A percentile compares a stretch with the other conserved stretches of the same genome.
phyloP scores from a whole-genome alignment of 805 yeast genomes.

The Spathaspora gorwiae region DNA sequence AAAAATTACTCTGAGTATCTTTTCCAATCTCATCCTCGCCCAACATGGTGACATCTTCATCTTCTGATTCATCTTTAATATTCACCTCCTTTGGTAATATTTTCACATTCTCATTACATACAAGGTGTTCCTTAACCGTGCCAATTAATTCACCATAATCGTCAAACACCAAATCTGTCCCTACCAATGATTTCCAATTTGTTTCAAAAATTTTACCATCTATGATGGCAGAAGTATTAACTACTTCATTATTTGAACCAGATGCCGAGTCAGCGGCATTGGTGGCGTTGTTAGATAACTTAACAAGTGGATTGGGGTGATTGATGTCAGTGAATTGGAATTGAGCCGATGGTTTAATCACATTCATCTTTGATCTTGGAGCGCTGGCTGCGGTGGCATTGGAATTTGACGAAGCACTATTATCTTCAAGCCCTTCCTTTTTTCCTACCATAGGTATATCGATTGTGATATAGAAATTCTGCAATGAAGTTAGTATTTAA shows the following conservation, averaged over 20 bases:
- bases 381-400: not conserved
- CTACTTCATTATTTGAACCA: constrained; percentile 9
- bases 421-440: constrained; percentile 5
- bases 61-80: constrained; percentile 14
- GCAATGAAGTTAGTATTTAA: constrained; percentile 15
- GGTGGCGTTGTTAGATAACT: constrained; percentile 27
- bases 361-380: constrained; percentile 13
- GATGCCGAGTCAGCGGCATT: not conserved
- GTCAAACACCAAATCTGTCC: constrained; percentile 56
- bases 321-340: constrained; percentile 34
- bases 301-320: constrained; percentile 30
- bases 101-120: constrained; percentile 23
- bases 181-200: constrained; percentile 70
- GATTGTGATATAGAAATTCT: constrained; percentile 32
- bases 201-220: constrained; percentile 62
- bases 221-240: constrained; percentile 27
- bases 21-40: not conserved
- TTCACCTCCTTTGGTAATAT: constrained; percentile 17
- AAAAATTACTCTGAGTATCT: not conserved
- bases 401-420: not conserved
- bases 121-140: constrained; percentile 36
- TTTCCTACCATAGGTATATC: constrained; percentile 25
- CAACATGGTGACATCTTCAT: constrained; percentile 9
- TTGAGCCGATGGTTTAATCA: constrained; percentile 38
- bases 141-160: constrained; percentile 40